phyloP scores from a whole-genome alignment of 495 filamentous ascomycete genomes.

The Hyaloscypha variabilis region DNA sequence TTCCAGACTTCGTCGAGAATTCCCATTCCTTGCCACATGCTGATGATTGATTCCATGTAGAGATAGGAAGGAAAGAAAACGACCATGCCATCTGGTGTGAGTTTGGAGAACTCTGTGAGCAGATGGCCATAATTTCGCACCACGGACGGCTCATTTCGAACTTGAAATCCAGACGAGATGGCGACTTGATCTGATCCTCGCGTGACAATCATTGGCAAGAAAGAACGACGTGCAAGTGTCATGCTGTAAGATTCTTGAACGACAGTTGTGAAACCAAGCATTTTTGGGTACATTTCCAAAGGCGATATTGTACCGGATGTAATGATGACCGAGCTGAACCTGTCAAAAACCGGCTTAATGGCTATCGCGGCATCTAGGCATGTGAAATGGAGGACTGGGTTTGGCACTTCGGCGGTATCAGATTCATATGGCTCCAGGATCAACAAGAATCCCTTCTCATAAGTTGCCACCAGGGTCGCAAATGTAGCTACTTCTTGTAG shows the following conservation, averaged over 20 bases:
- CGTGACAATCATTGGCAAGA: slow-evolving; percentile 97
- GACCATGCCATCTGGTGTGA: slow-evolving; percentile 95
- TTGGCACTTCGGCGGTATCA: slow-evolving; percentile 92
- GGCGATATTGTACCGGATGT: slow-evolving; percentile 97
- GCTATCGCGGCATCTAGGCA: slow-evolving; percentile 98
- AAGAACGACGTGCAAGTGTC: slow-evolving; percentile 93
- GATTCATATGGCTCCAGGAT: slow-evolving; percentile 97
- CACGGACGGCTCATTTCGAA: slow-evolving; percentile 91
- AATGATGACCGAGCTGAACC: slow-evolving; percentile 97
- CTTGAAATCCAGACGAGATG: slow-evolving; percentile 88
- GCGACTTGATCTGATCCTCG: slow-evolving; percentile 91
- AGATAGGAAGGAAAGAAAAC: slow-evolving; percentile 99
- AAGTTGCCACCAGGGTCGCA: slow-evolving; percentile 95
- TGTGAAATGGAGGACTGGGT: slow-evolving; percentile 93
- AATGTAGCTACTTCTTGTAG: slow-evolving; percentile 98
- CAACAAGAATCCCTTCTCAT: slow-evolving; percentile 94
- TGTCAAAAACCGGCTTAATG: slow-evolving; percentile 96
- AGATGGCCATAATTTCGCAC: slow-evolving; percentile 95
- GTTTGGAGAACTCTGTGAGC: slow-evolving; percentile 87
- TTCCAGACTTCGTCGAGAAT: slow-evolving; percentile 98
- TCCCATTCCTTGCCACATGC: slow-evolving; percentile 98
- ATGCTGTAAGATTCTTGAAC: slow-evolving; percentile 96
- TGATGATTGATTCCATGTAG: slow-evolving; percentile 99
- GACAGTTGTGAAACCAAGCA: slow-evolving; percentile 90
- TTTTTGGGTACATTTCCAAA: slow-evolving; percentile 98